Evolutionary conservation across 176 grass and related monocot genomes (phyloP).

Genomic region (Miscanthus lutarioriparius): DNA sequence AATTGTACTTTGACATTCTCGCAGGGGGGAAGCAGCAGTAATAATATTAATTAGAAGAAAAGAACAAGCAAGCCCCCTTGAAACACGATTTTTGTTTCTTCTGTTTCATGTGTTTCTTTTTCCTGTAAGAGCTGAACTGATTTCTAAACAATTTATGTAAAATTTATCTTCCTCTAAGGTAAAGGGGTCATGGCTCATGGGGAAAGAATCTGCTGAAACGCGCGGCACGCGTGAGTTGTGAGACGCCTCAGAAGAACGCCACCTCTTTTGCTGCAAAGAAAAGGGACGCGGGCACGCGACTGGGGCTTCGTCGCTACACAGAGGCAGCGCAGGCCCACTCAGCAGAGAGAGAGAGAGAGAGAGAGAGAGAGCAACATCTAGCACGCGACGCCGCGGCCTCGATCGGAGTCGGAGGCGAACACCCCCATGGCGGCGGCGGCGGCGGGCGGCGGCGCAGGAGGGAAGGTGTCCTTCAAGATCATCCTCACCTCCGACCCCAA

Average conservation of each 20-base stretch:
- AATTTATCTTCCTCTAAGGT: not conserved
- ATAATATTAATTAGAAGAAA: too few relatives aligned
- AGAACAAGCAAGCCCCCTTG: not conserved
- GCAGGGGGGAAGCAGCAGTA: too few relatives aligned
- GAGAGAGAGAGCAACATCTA: too few relatives aligned
- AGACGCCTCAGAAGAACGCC: slow-evolving; percentile 5
- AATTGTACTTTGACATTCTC: not conserved
- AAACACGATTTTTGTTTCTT: not conserved
- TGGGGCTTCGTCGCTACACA: not conserved
- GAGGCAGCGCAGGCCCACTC: not conserved
- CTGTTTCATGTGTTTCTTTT: not conserved
- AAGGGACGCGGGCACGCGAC: not conserved
- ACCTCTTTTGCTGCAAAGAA: not conserved
- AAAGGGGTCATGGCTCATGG: not conserved
- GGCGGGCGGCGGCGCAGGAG: slow-evolving; percentile 41
- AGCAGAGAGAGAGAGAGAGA: not conserved
- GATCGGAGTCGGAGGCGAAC: not conserved
- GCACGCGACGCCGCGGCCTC: not conserved
- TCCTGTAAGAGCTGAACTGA: not conserved
- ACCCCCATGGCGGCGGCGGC: not conserved
- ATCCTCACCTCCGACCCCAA: slow-evolving; percentile 99
- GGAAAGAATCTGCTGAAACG: not conserved
- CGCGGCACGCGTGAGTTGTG: not conserved
- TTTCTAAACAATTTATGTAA: not conserved
- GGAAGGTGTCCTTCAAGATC: slow-evolving; percentile 97